Conservation (phyloP, 202 grass and related monocot genomes). For the Musa balbisiana region DNA sequence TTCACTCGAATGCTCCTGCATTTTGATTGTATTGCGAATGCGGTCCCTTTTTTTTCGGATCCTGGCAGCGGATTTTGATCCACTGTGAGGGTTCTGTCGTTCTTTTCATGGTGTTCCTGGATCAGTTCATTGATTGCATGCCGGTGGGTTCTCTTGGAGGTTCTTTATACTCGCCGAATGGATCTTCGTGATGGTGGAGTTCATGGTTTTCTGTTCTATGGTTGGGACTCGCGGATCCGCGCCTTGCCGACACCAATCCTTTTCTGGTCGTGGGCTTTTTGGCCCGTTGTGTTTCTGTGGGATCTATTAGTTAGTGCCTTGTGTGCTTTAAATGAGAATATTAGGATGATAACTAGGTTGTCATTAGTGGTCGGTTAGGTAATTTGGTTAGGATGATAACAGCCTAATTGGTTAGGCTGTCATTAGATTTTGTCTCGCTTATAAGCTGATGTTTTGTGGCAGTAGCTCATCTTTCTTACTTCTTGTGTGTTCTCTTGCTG, state of each 20-base stretch:
- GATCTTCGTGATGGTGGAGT: background rate
- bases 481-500: background rate
- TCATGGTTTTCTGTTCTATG: no score
- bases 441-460: background rate
- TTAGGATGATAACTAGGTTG: background rate
- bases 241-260: no score
- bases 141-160: background rate
- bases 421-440: background rate
- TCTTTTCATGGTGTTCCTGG: background rate
- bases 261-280: background rate
- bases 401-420: background rate
- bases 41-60: background rate
- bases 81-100: background rate
- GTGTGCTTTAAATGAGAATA: background rate
- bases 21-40: background rate
- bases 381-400: no score
- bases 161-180: background rate
- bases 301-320: background rate
- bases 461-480: background rate
- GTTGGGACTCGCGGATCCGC: no score
- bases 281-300: background rate
- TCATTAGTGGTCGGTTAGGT: no score
- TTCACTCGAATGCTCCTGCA: no score
- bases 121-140: background rate
- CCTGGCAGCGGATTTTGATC: background rate